Evolutionary conservation across 2,329 filamentous ascomycete genomes (phyloP), one percentile per base, ranked within the genome.

Genomic region (Hypoxylon sp.): DNA sequence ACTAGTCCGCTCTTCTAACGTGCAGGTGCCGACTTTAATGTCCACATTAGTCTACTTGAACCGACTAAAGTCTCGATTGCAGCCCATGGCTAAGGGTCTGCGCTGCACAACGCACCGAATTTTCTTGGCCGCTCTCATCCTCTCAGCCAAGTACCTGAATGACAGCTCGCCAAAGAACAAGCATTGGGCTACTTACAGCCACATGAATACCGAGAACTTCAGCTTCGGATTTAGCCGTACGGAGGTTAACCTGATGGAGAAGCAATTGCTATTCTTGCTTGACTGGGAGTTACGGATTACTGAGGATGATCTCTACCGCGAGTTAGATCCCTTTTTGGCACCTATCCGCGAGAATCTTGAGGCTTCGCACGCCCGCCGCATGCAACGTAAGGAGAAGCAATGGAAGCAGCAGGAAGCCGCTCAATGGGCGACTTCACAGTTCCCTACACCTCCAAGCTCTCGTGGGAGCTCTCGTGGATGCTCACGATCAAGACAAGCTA

Each of bases 81-180:
- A 97, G 73, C 93, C 95, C 65, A 94, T 97, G 78, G 95, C 96
- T 75, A 97, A 97, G 83, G 96, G 96, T 72, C 93, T 98, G 83
- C 91, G 92, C 75, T 98, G 96, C 86, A 98, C 96, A 24, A 94
- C 95, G 51, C 96, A 99, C 85, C 92, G 96, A 76, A 98, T 99
- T 86, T 98, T 99, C 84, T 88, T 99, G 53, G 95, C 93, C 46
- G 86, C 92, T 14, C 90, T 95, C 73, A 96, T 96, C 78, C 86
- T 91, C 50, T 90, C 96, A 1, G 95, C 96, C 75, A 99, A 99
- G 90, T 98, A 98, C 81, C 88, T 98, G 74, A 98, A 99, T 81
- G 96, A 98, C 86, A 97, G 94, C 68, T 98, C 94, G 11, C 96
- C 96, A 70, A 98, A 98, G 90, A 99, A 99, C 89, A 98, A 98